Base-by-base conservation (phyloP, 2,329 filamentous ascomycete species). In the Pseudogymnoascus sp. region DNA sequence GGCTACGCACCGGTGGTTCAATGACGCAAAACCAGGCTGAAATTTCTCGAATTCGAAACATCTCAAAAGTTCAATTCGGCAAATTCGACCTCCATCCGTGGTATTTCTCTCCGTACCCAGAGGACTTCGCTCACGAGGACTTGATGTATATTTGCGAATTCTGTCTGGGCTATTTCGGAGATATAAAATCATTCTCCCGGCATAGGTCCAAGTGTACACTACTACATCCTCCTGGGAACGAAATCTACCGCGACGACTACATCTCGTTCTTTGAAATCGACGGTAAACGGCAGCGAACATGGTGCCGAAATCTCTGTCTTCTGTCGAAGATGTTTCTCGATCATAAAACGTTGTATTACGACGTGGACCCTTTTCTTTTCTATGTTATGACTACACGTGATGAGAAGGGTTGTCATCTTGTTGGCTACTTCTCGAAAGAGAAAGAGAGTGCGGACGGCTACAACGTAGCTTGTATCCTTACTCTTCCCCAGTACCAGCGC, bases 351-450 rank as follows among this genome's bases (percentile, higher is more conserved):
- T 85, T 99, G 6, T 99, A 97, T 79, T 99, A 99, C 78, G 95
- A 99, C 70, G 95, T 99, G n/a, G 95, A 99, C 67, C 95, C 95
- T 0, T 99, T 99, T 73, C 78, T 99, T 37, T 99, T 99, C 79
- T 99, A 99, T 76, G 93, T 96, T 75, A 97, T 99, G 93, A 91
- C 91, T 25, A 88, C 88, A 41, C 87, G 90, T 68, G 90, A 93
- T 67, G 91, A 96, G 59, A 88, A 92, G 69, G 95, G 95, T 12
- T 95, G 89, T 70, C 95, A 97, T 72, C 84, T 99, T 59, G 90
- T 99, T n/a, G 95, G 95, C n/a, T 99, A 97, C 73, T 99, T 99
- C 75, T 96, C 90, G 62, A 99, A 99, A 74, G 95, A 99, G 75
- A 99, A 99, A 69, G 95, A 99, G 75, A 93, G 89, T 40, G 92